Percentiles rank a stretch among this genome's conserved stretches.
phyloP scores from a whole-genome alignment of 2,329 filamentous ascomycete species.

The Fusarium mangiferae region DNA sequence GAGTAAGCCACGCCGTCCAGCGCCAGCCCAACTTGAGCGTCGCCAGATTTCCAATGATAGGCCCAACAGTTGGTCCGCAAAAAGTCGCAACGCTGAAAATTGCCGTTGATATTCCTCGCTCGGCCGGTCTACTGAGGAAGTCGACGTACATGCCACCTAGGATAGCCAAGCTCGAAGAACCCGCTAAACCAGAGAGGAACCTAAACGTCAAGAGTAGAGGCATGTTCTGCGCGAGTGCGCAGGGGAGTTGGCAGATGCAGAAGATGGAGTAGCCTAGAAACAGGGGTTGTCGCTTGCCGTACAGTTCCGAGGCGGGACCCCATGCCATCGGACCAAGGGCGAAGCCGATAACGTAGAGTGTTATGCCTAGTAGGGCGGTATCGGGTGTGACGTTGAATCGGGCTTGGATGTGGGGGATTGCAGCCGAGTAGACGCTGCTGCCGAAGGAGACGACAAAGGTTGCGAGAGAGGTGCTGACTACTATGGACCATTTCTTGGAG shows the following conservation, averaged over 20 bases:
- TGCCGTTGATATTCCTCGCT: neutral
- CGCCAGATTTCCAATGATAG: neutral
- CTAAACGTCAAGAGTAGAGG: neutral
- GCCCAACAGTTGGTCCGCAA: neutral
- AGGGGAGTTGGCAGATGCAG: neutral
- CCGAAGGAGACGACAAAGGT: constrained; percentile 13
- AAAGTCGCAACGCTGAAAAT: neutral
- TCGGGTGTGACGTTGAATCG: neutral
- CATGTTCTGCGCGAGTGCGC: neutral
- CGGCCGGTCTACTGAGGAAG: neutral
- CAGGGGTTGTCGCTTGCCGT: neutral
- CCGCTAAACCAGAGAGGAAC: neutral
- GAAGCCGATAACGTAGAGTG: constrained; percentile 20
- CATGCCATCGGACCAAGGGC: constrained; percentile 79
- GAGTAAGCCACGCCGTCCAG: neutral
- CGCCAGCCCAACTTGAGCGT: neutral
- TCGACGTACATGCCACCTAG: neutral
- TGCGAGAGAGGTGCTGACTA: neutral
- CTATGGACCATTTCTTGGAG: constrained; percentile 1
- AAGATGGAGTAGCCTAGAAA: neutral
- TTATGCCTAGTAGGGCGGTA: neutral
- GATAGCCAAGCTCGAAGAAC: neutral
- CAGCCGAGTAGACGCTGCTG: constrained; percentile 9
- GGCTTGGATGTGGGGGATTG: neutral
- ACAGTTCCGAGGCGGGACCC: constrained; percentile 59